Conservation (phyloP, 78 protist genomes). For the Speleostelium caveatum region DNA sequence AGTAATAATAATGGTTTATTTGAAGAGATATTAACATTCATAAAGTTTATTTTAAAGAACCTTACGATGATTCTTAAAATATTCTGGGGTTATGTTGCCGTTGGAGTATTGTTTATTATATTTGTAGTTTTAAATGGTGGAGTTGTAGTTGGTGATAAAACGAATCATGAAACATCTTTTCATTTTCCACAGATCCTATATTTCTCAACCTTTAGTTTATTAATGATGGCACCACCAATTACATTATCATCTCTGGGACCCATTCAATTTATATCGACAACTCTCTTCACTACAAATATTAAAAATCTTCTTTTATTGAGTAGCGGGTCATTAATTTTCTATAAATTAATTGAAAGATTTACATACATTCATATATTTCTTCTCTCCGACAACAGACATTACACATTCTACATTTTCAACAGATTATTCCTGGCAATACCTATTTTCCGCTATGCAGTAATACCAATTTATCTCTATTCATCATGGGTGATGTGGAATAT, state of each 20-base stretch:
- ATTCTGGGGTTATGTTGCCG: constrained; percentile 31
- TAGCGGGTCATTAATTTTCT: neutral
- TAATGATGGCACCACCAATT: constrained; percentile 21
- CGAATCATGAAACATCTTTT: constrained; percentile 66
- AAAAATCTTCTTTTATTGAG: too few relatives aligned
- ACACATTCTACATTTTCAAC: constrained; percentile 59
- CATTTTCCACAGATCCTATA: constrained; percentile 52
- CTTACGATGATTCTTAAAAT: neutral
- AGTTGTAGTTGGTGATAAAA: constrained; percentile 69
- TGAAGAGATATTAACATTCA: neutral
- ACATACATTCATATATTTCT: constrained; percentile 50
- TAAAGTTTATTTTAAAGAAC: constrained; percentile 12
- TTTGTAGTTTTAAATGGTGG: constrained; percentile 24
- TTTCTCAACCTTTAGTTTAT: neutral
- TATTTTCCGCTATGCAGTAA: neutral
- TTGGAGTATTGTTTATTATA: constrained; percentile 27
- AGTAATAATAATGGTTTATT: neutral
- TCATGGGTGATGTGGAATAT: constrained; percentile 7
- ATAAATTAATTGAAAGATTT: neutral
- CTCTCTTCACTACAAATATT: neutral
- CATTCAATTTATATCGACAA: neutral
- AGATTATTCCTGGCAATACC: constrained; percentile 7
- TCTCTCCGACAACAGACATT: constrained; percentile 72
- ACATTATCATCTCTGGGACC: neutral
- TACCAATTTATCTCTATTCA: constrained; percentile 34